Evolutionary conservation across 2,329 filamentous ascomycete species (phyloP).

Genomic region (Talaromyces pinophilus): DNA sequence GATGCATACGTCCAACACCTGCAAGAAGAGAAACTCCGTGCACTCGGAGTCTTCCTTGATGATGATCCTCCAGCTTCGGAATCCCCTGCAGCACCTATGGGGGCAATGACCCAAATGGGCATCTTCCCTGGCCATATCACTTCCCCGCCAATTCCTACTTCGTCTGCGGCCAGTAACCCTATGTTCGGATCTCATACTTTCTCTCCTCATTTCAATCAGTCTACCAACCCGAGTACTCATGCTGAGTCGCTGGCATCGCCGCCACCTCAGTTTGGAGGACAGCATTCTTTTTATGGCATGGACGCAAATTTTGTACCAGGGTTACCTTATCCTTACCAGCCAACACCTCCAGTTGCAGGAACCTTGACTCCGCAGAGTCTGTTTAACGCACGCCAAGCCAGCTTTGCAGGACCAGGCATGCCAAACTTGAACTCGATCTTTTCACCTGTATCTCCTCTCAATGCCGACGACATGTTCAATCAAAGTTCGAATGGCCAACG

Average conservation of each 20-base stretch:
- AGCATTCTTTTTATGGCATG: slow-evolving; percentile 60
- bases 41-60: slow-evolving; percentile 80
- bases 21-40: slow-evolving; percentile 87
- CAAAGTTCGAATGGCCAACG: slow-evolving; percentile 30
- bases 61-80: slow-evolving; percentile 69
- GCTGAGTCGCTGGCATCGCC: slow-evolving; percentile 70
- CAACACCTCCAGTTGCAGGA: slow-evolving; percentile 56
- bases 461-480: slow-evolving; percentile 51
- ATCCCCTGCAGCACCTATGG: slow-evolving; percentile 65
- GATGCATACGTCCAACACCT: slow-evolving; percentile 79
- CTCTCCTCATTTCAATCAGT: slow-evolving; percentile 60
- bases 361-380: slow-evolving; percentile 48
- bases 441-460: slow-evolving; percentile 66
- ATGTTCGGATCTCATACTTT: slow-evolving; percentile 63
- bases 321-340: slow-evolving; percentile 67
- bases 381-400: slow-evolving; percentile 41
- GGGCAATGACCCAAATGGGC: slow-evolving; percentile 62
- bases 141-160: slow-evolving; percentile 78
- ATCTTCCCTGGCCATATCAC: slow-evolving; percentile 72
- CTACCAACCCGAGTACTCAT: slow-evolving; percentile 64
- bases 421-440: slow-evolving; percentile 52
- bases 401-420: slow-evolving; percentile 60
- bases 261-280: slow-evolving; percentile 62
- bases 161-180: slow-evolving; percentile 73
- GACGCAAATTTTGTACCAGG: slow-evolving; percentile 63